Evolutionary conservation across 2,329 filamentous ascomycete species (phyloP).

Genomic region (Hirsutella rhossiliensis): DNA sequence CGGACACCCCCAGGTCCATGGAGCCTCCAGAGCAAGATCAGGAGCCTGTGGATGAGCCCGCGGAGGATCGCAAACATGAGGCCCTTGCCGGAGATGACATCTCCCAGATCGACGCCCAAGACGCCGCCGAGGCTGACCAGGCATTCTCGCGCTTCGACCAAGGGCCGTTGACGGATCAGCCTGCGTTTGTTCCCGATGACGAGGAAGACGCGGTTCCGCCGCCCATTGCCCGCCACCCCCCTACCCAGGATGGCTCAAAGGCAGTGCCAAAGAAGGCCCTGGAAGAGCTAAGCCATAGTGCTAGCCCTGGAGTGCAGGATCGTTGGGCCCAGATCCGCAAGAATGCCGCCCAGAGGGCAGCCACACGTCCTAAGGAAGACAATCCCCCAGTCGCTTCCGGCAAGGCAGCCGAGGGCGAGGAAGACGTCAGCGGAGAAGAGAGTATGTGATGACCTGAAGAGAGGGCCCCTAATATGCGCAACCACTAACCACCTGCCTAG

Average conservation of each 20-base stretch:
- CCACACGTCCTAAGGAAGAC: constrained; percentile 47
- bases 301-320: constrained; percentile 41
- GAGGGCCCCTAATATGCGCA: background rate
- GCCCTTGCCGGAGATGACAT: constrained; percentile 22
- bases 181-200: constrained; percentile 60
- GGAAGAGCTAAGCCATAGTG: constrained; percentile 21
- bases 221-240: constrained; percentile 34
- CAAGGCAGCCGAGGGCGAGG: constrained; percentile 53
- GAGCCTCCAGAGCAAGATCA: background rate
- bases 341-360: constrained; percentile 77
- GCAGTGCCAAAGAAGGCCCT: constrained; percentile 14
- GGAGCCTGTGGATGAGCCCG: background rate
- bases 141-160: constrained; percentile 69
- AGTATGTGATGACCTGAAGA: constrained; percentile 46
- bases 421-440: constrained; percentile 92
- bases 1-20: constrained; percentile 1
- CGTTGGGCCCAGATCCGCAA: constrained; percentile 94
- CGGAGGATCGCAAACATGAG: too few relatives aligned
- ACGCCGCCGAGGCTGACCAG: constrained; percentile 44
- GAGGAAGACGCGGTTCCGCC: constrained; percentile 38
- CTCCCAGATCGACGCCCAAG: constrained; percentile 48
- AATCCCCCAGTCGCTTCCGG: constrained; percentile 44
- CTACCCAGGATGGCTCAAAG: constrained; percentile 10
- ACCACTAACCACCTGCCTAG: constrained; percentile 32
- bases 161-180: constrained; percentile 76